phyloP scores from a whole-genome alignment of 495 filamentous ascomycete genomes.

The Hypoxylon lienhwacheense region DNA sequence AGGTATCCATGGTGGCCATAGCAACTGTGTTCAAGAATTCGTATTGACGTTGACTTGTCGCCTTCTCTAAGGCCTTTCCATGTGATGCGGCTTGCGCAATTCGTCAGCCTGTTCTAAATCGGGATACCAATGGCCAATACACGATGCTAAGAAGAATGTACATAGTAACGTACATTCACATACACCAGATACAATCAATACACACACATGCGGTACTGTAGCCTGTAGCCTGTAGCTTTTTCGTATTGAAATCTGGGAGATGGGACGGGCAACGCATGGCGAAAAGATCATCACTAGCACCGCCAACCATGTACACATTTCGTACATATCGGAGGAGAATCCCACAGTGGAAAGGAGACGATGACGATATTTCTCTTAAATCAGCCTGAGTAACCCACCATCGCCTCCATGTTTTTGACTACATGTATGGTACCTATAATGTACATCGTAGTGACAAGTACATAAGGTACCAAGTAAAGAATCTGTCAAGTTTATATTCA shows the following conservation, averaged over 20 bases:
- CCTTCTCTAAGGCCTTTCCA: conserved; percentile 1
- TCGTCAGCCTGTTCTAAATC: conserved; percentile 31
- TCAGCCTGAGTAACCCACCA: conserved; percentile 29
- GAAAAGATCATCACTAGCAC: conserved; percentile 29
- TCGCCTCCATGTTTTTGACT: no score
- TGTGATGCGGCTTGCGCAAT: conserved; percentile 6
- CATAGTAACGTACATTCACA: no score
- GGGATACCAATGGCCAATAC: no score
- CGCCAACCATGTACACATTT: conserved; percentile 25
- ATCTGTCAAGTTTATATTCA: conserved; percentile 10
- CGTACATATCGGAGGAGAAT: conserved; percentile 20
- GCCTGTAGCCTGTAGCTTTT: conserved; percentile 12
- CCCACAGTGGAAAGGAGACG: conserved; percentile 18
- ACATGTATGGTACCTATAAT: no score
- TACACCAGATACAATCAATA: no score
- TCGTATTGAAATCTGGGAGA: conserved; percentile 27
- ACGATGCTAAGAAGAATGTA: no score
- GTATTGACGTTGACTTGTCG: conserved; percentile 21
- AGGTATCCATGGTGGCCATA: conserved; percentile 4
- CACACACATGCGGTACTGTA: no score
- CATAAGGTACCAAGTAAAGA: conserved; percentile 4
- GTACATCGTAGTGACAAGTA: no score
- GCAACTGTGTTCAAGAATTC: conserved; percentile 18
- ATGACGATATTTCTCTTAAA: conserved; percentile 22
- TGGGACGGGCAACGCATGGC: conserved; percentile 26